Base-by-base conservation (phyloP, 176 grass and related monocot genomes). In the Phyllostachys edulis region DNA sequence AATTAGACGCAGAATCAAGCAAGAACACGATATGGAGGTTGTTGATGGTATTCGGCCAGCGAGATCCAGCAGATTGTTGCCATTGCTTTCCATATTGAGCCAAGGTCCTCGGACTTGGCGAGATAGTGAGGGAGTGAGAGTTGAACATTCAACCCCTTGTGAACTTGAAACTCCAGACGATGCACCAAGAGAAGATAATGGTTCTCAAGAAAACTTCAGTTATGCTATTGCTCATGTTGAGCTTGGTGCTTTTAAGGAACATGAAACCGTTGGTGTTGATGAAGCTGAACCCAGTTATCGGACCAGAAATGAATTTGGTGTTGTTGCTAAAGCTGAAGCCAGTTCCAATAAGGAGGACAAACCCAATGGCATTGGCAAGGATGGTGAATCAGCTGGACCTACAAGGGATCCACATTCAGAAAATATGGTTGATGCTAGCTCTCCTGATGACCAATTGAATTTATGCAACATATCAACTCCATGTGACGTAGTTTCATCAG, bases 201-300 rank as follows among this genome's bases (percentile, higher is more conserved):
- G 24, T 66, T 75, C 74, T 63, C 47, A 73, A 71, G 66, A 82
- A 85, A 89, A 23, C 42, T 57, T n/a, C 7, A 57, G 20, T 57
- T 18, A 20, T 57, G 20, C 54, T 57, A 57, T 56, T 56, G 54
- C 20, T n/a, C 54, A n/a, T 73, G 73, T 70, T 47, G 82, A 32
- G 41, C 61, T 24, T 79, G 59, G 34, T 50, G 63, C 45, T 73
- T 63, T 71, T 83, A 29, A 44, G 51, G 75, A 61, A 71, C 41
- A 40, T 83, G 67, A 16, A 63, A 68, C 50, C 57, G 27, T 32
- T 81, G 67, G 61, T 55, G 10, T 23, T 39, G 23, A 51, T 57
- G 79, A 91, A 52, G 67, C 79, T 87, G 86, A 76, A 77, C 39
- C 49, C 26, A 66, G 72, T 41, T 52, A 16, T 52, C 20, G 2